These are phyloP conservation scores for Golubevia pallescens DNA, from an alignment of 1,284 basidiomycete genomes.

Conservation along the genomic window DNA sequence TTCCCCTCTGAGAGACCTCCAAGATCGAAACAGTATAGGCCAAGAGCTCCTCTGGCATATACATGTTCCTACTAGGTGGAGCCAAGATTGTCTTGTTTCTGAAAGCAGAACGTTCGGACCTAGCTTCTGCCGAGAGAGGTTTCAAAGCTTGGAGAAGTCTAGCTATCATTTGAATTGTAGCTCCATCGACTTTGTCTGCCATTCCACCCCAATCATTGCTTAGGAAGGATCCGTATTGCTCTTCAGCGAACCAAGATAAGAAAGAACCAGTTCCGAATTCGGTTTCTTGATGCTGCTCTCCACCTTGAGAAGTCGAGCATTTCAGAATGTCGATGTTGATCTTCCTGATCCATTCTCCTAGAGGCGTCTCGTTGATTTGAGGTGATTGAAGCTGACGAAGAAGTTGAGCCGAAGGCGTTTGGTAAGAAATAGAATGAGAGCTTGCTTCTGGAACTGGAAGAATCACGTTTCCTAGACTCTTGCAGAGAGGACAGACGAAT, in stretches of 20 bases:
- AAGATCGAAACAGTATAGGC: constrained; percentile 59
- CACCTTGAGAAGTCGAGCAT: constrained; percentile 35
- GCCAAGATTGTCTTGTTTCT: constrained; percentile 49
- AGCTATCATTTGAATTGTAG: constrained; percentile 52
- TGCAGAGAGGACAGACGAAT: constrained; percentile 97
- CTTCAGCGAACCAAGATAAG: constrained; percentile 35
- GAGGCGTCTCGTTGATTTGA: constrained; percentile 24
- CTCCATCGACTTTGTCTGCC: constrained; percentile 24
- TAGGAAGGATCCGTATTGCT: constrained; percentile 3
- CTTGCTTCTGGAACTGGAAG: constrained; percentile 73
- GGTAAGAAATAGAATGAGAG: not conserved
- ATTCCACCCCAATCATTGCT: not conserved
- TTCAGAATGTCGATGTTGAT: constrained; percentile 64
- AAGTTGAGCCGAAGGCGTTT: not conserved
- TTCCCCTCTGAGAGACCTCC: constrained; percentile 51
- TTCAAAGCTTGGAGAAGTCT: constrained; percentile 48
- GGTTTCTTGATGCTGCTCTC: constrained; percentile 41
- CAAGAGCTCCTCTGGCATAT: constrained; percentile 56
- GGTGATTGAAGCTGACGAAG: not conserved
- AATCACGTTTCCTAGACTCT: constrained; percentile 91
- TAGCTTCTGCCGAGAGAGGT: constrained; percentile 41
- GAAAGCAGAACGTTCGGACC: constrained; percentile 25
- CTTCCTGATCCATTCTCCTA: constrained; percentile 60
- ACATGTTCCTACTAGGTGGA: constrained; percentile 42
- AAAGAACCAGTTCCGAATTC: constrained; percentile 57